A percentile compares a stretch with the other conserved stretches of the same genome.
phyloP scores from a whole-genome alignment of 2,329 filamentous ascomycete species.

The Ophiostoma quercus region DNA sequence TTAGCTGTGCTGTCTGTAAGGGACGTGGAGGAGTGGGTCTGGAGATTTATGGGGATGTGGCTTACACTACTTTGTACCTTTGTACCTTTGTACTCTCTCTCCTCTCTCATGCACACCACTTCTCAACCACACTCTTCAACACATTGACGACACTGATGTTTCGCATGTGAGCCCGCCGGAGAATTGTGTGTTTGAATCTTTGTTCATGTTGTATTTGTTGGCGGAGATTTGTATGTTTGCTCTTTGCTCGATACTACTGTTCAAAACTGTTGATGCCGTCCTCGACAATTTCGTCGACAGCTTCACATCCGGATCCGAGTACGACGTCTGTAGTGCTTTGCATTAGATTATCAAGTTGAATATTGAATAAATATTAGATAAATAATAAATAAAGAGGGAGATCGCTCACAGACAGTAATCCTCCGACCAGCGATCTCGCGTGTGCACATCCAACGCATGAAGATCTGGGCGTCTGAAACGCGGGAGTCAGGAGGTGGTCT shows the following conservation, averaged over 20 bases:
- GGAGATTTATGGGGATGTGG: not conserved
- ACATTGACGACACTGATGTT: not conserved
- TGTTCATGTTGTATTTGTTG: no score
- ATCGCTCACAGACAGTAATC: not conserved
- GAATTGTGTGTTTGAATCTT: not conserved
- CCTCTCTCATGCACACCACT: no score
- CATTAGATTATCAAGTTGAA: no score
- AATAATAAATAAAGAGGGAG: not conserved
- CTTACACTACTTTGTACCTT: not conserved
- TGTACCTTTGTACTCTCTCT: not conserved
- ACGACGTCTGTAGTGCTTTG: not conserved
- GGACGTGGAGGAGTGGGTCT: not conserved
- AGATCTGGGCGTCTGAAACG: not conserved
- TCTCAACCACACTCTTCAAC: not conserved
- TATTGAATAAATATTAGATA: no score
- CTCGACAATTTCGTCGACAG: not conserved
- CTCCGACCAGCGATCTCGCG: not conserved
- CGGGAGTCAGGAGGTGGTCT: not conserved
- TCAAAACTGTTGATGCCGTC: not conserved
- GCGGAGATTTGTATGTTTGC: not conserved
- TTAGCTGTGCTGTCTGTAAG: not conserved
- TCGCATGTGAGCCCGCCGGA: not conserved
- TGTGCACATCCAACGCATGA: conserved; percentile 7
- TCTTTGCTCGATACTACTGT: not conserved
- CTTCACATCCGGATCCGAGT: not conserved